Percentiles rank a stretch among this genome's conserved stretches.
These are phyloP conservation scores for Hanseniaspora lindneri DNA, from an alignment of 805 yeast genomes.

Conservation along the genomic window DNA sequence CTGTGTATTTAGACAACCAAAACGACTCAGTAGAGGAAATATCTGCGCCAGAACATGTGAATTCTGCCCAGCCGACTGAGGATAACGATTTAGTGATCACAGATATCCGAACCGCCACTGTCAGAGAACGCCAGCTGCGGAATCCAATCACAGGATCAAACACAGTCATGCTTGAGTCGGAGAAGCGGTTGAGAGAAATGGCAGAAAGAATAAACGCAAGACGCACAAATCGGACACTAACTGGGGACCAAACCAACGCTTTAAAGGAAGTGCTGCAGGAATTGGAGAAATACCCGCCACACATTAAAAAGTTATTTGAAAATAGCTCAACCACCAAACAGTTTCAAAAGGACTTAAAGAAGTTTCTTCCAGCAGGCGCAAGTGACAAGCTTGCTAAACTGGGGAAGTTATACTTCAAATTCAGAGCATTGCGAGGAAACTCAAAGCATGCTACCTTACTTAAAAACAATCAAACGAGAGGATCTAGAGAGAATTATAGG, in stretches of 20 bases:
- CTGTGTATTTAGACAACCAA: background rate
- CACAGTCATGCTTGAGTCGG: background rate
- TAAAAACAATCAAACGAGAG: background rate
- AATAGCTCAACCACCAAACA: background rate
- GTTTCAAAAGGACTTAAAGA: background rate
- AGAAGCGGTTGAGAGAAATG: background rate
- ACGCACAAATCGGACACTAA: background rate
- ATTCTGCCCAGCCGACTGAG: background rate
- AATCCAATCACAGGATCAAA: background rate
- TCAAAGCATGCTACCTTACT: background rate
- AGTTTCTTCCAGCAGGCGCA: conserved; percentile 1
- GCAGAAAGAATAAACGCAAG: background rate
- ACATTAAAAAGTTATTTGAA: background rate
- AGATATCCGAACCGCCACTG: background rate
- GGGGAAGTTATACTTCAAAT: conserved; percentile 9
- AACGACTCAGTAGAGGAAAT: background rate
- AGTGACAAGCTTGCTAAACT: conserved; percentile 1
- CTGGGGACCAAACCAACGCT: background rate
- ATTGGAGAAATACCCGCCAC: conserved; percentile 6
- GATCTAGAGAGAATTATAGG: background rate
- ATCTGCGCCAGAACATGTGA: background rate
- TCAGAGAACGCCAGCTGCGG: background rate
- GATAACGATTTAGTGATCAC: background rate
- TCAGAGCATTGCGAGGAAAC: background rate
- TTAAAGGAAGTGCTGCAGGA: background rate